phyloP scores from a whole-genome alignment of 257 asterid species.

The Nicotiana sylvestris region DNA sequence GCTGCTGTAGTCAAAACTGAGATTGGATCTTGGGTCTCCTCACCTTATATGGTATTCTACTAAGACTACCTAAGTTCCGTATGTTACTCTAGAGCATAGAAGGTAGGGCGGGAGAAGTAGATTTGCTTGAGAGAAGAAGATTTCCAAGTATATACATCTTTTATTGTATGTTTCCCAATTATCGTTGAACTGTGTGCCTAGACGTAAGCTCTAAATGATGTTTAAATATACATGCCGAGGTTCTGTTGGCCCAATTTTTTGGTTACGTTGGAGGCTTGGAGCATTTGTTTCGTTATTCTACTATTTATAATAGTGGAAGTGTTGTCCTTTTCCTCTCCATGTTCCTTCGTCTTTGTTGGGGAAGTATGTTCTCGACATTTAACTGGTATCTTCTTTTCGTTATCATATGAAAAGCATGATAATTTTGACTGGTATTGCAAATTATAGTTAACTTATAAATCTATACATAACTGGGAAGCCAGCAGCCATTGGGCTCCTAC shows the following conservation, averaged over 20 bases:
- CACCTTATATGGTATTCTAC: neutral
- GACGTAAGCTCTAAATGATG: neutral
- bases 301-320: neutral
- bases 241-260: neutral
- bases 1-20: neutral
- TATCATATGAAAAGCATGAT: neutral
- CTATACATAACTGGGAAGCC: neutral
- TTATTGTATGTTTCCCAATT: neutral
- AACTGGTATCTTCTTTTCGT: neutral
- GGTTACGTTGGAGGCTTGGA: neutral
- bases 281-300: neutral
- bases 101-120: neutral
- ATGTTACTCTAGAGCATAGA: constrained; percentile 1
- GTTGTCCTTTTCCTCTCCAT: neutral
- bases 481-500: neutral
- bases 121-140: neutral
- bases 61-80: neutral
- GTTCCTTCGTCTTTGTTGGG: neutral
- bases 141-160: neutral
- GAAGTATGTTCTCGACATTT: neutral
- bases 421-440: neutral
- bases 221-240: neutral
- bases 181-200: neutral
- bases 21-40: neutral
- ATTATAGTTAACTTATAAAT: neutral